Base-by-base conservation (phyloP, 73 alveolate genomes). In the Symbiodinium natans region DNA sequence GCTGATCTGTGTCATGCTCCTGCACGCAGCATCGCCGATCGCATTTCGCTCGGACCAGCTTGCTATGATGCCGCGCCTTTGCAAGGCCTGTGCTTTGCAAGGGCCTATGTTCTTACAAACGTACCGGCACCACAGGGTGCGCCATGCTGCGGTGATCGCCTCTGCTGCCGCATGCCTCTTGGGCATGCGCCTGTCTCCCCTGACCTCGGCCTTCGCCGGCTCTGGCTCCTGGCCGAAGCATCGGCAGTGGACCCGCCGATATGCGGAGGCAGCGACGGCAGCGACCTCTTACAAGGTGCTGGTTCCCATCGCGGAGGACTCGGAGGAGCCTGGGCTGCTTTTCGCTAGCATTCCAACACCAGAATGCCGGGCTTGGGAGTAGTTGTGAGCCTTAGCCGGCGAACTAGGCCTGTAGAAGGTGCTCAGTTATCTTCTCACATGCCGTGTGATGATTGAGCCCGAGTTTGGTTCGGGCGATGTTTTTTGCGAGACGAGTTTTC, bases 281-380 rank as follows among this genome's bases (percentile, higher is more conserved):
- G 33, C 38, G 1, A 36, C 80, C 33, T 36, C 80, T 63, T 63
- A 63, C 36, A 31, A 36, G 38, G 80, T 89, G 23, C 68, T 99
- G 59, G 99, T 99, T 25, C 99, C 99, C 23, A 97, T 99, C 38
- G 99, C 99, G 10, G 97, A 99, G 43, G 99, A 99, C 43, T 93
- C 99, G 29, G 80, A 63, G 80, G 71, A 21, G n/a, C 71, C 6
- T 52, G 71, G 6, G n/a, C n/a, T n/a, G n/a, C n/a, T n/a, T n/a
- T n/a, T n/a, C n/a, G n/a, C n/a, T n/a, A n/a, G n/a, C n/a, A n/a
- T n/a, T n/a, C n/a, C n/a, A n/a, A n/a, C n/a, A n/a, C n/a, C n/a
- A n/a, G n/a, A n/a, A n/a, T n/a, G n/a, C n/a, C n/a, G n/a, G n/a
- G n/a, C n/a, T n/a, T n/a, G n/a, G n/a, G n/a, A n/a, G n/a, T n/a